Percentiles rank a stretch among this genome's conserved stretches.
phyloP scores from a whole-genome alignment of 2,329 filamentous ascomycete genomes.

The Myriosclerotinia scirpicola region DNA sequence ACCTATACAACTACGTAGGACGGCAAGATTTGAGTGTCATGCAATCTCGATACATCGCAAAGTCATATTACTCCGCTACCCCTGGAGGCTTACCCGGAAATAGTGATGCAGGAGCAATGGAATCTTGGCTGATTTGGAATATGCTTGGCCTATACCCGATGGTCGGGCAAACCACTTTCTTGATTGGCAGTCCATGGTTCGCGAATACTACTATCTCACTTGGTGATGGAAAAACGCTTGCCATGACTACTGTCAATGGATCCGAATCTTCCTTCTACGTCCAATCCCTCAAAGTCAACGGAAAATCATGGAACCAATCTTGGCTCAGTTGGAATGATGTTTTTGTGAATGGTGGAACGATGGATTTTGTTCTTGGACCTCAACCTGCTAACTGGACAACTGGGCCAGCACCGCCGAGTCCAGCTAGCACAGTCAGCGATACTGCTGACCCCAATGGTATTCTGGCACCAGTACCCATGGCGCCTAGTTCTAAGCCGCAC shows the following conservation, averaged over 20 bases:
- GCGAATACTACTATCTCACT: constrained; percentile 58
- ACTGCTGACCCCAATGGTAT: constrained; percentile 16
- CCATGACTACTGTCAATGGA: constrained; percentile 50
- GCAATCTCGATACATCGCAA: constrained; percentile 58
- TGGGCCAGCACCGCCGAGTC: constrained; percentile 61
- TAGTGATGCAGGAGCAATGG: constrained; percentile 71
- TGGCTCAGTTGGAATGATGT: constrained; percentile 68
- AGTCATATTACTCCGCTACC: constrained; percentile 57
- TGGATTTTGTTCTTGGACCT: constrained; percentile 64
- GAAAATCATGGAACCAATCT: constrained; percentile 57
- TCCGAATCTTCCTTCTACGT: constrained; percentile 56
- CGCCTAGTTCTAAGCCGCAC: background rate
- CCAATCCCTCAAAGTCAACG: constrained; percentile 66
- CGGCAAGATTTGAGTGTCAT: constrained; percentile 61
- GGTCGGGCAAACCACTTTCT: constrained; percentile 66
- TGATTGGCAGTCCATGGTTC: constrained; percentile 66
- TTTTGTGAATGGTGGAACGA: constrained; percentile 60
- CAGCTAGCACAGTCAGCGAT: constrained; percentile 43
- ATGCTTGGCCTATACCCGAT: constrained; percentile 69
- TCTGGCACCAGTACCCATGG: constrained; percentile 16
- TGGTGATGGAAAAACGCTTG: constrained; percentile 55
- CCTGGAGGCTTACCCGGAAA: constrained; percentile 64
- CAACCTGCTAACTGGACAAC: constrained; percentile 56
- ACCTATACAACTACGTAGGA: constrained; percentile 66
- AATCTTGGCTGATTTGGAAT: constrained; percentile 67